These are phyloP conservation scores for Xanthoceras sorbifolium DNA, from an alignment of 345 rosid species.

Conservation along the genomic window DNA sequence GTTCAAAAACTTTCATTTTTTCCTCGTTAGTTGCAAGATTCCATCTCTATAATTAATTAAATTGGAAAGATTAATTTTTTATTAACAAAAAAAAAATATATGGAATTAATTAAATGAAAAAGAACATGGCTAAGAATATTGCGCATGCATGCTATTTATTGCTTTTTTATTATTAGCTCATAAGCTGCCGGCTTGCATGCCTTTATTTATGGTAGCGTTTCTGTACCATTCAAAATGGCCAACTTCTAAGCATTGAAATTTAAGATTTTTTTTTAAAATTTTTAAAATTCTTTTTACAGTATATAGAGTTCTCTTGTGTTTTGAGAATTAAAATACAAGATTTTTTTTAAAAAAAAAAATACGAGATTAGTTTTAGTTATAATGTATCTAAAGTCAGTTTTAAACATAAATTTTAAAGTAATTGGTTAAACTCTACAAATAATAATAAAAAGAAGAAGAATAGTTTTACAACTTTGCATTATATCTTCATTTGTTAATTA, in stretches of 20 bases:
- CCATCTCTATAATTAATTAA: slow-evolving; percentile 12
- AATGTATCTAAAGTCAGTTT: too few relatives aligned
- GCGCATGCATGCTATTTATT: slow-evolving; percentile 3
- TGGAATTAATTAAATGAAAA: background rate
- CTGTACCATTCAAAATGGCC: background rate
- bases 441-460: background rate
- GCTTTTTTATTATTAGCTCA: background rate
- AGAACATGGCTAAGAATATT: background rate
- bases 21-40: slow-evolving; percentile 38
- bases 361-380: background rate
- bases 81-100: too few relatives aligned
- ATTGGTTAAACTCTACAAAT: background rate
- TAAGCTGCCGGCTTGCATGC: background rate
- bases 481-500: too few relatives aligned
- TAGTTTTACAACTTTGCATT: too few relatives aligned
- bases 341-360: too few relatives aligned
- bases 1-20: slow-evolving; percentile 30
- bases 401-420: background rate
- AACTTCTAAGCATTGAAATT: background rate
- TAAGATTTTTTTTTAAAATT: too few relatives aligned
- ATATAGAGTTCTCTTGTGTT: too few relatives aligned
- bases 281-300: too few relatives aligned
- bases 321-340: too few relatives aligned
- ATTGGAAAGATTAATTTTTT: background rate
- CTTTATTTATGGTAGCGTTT: background rate